Base-by-base conservation (phyloP, 1,284 basidiomycete genomes). In the Papiliotrema flavescens region DNA sequence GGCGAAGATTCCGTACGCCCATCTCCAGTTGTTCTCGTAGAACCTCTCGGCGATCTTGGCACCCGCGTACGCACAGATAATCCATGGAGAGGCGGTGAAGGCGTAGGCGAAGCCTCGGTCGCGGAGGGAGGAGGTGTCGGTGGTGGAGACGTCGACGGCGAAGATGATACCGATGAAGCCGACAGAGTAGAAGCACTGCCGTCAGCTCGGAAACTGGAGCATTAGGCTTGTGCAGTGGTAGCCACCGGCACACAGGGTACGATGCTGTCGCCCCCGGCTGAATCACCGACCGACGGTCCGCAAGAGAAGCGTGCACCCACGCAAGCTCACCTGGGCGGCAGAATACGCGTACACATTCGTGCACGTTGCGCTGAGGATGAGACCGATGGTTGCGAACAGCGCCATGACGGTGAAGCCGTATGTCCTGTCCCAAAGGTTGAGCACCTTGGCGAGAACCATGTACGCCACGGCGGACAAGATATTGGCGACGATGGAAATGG, bases 21-120 rank as follows among this genome's bases (percentile, higher is more conserved):
- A 77, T 49, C 71, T 53, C 76, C 77, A 78, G 23, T 71, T 73
- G 36, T 57, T 67, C 17, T 57, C 61, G 48, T 60, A 67, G 35
- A 75, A 68, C 8, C 66, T 55, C 19, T 75, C 67, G 1, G 65
- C 53, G 5, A 69, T 60, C 39, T 71, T 61, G 39, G 78, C 64
- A 2, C 76, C 77, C 20, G 69, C 71, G 22, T 74, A 78, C 11
- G 76, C 69, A 32, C 76, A 77, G 64, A 78, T 77, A 49, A 75
- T 63, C 61, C 69, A 78, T 0, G 77, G 77, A 7, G 71, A 64
- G 0, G 76, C 72, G 17, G 77, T 76, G 54, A 76, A 70, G 53
- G 71, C 77, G 32, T 70, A 78, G 20, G 75, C 73, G 20, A 79
- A 64, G 37, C 77, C 70, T 63, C 77, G 67, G 53, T 74, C 69